Evolutionary conservation across 805 yeast genomes (phyloP).

Genomic region (Kluyveromyces dobzhanskii): DNA sequence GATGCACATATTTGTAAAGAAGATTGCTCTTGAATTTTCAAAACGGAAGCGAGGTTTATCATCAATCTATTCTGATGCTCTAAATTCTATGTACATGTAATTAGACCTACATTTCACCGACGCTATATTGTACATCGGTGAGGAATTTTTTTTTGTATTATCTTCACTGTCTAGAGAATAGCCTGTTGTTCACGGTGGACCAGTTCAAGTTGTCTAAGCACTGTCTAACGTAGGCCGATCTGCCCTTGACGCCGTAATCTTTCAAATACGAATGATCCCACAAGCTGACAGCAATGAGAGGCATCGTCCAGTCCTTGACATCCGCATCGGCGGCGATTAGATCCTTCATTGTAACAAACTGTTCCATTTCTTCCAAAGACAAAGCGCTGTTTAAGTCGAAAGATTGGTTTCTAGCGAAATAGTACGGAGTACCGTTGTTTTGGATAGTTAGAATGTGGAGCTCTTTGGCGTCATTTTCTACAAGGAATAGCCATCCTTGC

Average conservation of each 20-base stretch:
- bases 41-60: too few relatives aligned
- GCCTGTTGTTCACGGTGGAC: slow-evolving; percentile 53
- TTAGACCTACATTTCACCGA: slow-evolving; percentile 1
- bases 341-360: slow-evolving; percentile 35
- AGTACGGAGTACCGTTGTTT: slow-evolving; percentile 74
- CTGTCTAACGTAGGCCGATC: slow-evolving; percentile 59
- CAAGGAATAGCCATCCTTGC: slow-evolving; percentile 73
- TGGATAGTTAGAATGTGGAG: slow-evolving; percentile 47
- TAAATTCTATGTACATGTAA: slow-evolving; percentile 7
- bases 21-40: too few relatives aligned
- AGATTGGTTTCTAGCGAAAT: slow-evolving; percentile 58
- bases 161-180: slow-evolving; percentile 17
- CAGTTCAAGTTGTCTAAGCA: slow-evolving; percentile 79
- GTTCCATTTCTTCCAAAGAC: slow-evolving; percentile 43
- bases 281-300: slow-evolving; percentile 62
- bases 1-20: too few relatives aligned
- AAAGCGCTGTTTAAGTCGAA: slow-evolving; percentile 72
- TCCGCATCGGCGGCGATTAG: slow-evolving; percentile 28
- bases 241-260: slow-evolving; percentile 77
- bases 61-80: neutral
- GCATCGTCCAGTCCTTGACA: slow-evolving; percentile 51
- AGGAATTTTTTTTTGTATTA: neutral
- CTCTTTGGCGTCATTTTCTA: slow-evolving; percentile 55
- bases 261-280: slow-evolving; percentile 86
- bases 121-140: neutral